phyloP scores from a whole-genome alignment of 306 rosid genomes.

The Trifolium dubium region DNA sequence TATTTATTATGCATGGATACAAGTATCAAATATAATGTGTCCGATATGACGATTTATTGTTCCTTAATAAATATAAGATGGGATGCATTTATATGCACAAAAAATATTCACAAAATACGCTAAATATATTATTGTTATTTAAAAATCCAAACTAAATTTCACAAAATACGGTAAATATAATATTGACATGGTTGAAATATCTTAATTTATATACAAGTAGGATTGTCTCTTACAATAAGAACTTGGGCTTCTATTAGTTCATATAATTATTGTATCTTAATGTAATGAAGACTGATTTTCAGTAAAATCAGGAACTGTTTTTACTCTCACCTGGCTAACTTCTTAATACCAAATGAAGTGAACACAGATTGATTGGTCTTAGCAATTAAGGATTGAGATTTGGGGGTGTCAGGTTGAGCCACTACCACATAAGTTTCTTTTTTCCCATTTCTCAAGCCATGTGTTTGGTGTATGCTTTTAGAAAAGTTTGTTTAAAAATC shows the following conservation, averaged over 20 bases:
- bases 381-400: conserved; percentile 21
- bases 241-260: neutral
- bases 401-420: conserved; percentile 7
- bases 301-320: conserved; percentile 2
- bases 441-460: neutral
- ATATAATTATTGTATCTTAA: neutral
- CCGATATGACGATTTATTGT: neutral
- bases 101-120: neutral
- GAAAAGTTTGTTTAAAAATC: conserved; percentile 16
- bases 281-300: neutral
- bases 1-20: neutral
- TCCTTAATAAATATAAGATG: conserved; percentile 1
- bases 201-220: neutral
- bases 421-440: neutral
- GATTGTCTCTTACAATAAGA: neutral
- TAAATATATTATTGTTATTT: neutral
- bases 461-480: conserved; percentile 7
- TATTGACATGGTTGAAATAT: neutral
- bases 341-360: neutral
- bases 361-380: conserved; percentile 2
- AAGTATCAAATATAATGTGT: neutral
- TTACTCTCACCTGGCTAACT: neutral
- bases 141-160: neutral
- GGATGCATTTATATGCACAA: neutral
- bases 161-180: neutral